phyloP scores from a whole-genome alignment of 768 basidiomycete species.

The Xanthoconium purpureum region DNA sequence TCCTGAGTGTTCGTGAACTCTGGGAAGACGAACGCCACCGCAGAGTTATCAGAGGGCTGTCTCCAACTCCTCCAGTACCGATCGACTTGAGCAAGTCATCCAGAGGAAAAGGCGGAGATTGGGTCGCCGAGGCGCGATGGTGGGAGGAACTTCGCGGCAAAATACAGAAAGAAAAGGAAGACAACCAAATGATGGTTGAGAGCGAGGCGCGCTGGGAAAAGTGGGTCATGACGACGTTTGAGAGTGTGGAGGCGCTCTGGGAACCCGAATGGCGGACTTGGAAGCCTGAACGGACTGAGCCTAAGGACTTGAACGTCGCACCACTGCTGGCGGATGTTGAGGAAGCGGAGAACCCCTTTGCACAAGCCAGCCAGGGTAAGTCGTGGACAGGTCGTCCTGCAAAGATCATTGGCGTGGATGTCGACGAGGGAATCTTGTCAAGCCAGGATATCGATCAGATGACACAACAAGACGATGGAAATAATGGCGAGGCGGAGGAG shows the following conservation, averaged over 20 bases:
- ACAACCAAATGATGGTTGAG: slow-evolving; percentile 24
- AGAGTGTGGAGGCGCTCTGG: slow-evolving; percentile 89
- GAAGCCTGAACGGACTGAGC: slow-evolving; percentile 38
- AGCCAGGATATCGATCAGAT: slow-evolving; percentile 35
- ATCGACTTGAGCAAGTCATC: slow-evolving; percentile 63
- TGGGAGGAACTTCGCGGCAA: slow-evolving; percentile 68
- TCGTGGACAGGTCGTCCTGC: slow-evolving; percentile 7
- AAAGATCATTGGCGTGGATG: slow-evolving; percentile 25
- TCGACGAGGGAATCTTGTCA: slow-evolving; percentile 30
- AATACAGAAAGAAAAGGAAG: slow-evolving; percentile 47
- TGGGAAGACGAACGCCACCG: slow-evolving; percentile 95
- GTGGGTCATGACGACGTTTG: slow-evolving; percentile 84
- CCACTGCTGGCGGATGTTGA: slow-evolving; percentile 11
- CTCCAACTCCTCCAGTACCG: slow-evolving; percentile 72
- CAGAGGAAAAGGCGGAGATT: slow-evolving; percentile 55
- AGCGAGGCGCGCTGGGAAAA: slow-evolving; percentile 53
- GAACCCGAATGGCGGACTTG: slow-evolving; percentile 56
- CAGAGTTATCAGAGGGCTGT: slow-evolving; percentile 60
- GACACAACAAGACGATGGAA: slow-evolving; percentile 17
- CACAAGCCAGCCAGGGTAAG: slow-evolving; percentile 14
- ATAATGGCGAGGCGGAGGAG: slow-evolving; percentile 17
- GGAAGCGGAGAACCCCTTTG: slow-evolving; percentile 25
- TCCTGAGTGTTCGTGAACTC: slow-evolving; percentile 85
- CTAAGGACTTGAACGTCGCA: slow-evolving; percentile 13
- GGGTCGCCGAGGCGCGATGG: slow-evolving; percentile 71